A percentile compares a stretch with the other conserved stretches of the same genome.
phyloP scores from a whole-genome alignment of 371 early-diverging fungal genomes.

The Enterospora canceri region DNA sequence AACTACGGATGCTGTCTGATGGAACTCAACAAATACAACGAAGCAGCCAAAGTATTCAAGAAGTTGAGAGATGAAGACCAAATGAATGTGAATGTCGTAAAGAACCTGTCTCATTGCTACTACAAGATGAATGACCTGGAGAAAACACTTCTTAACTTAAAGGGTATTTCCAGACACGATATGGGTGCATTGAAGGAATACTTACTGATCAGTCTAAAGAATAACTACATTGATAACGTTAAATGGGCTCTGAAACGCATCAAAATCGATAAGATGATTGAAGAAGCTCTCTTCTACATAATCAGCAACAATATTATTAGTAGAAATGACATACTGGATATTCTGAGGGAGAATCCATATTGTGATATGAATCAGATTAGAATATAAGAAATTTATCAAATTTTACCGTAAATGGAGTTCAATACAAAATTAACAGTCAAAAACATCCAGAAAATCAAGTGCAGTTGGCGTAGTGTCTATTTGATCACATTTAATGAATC shows the following conservation, averaged over 20 bases:
- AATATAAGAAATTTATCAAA: not conserved
- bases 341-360: not conserved
- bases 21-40: not conserved
- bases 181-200: slow-evolving; percentile 13
- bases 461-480: too few relatives aligned
- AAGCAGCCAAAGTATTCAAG: slow-evolving; percentile 22
- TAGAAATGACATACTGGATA: not conserved
- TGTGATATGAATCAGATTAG: too few relatives aligned
- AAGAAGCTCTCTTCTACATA: slow-evolving; percentile 6
- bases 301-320: not conserved
- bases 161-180: slow-evolving; percentile 17
- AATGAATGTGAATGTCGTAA: slow-evolving; percentile 18
- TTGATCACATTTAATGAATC: too few relatives aligned
- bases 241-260: slow-evolving; percentile 10
- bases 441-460: too few relatives aligned
- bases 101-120: slow-evolving; percentile 31
- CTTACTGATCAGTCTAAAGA: slow-evolving; percentile 21
- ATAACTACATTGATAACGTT: slow-evolving; percentile 12
- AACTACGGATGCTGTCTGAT: slow-evolving; percentile 26
- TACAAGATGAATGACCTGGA: slow-evolving; percentile 22
- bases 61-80: slow-evolving; percentile 27
- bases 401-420: not conserved
- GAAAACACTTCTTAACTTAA: slow-evolving; percentile 19
- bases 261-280: not conserved
- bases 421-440: not conserved